These are phyloP conservation scores for Dryadomyces sulphureus DNA, from an alignment of 2,329 filamentous ascomycete genomes.

Conservation along the genomic window DNA sequence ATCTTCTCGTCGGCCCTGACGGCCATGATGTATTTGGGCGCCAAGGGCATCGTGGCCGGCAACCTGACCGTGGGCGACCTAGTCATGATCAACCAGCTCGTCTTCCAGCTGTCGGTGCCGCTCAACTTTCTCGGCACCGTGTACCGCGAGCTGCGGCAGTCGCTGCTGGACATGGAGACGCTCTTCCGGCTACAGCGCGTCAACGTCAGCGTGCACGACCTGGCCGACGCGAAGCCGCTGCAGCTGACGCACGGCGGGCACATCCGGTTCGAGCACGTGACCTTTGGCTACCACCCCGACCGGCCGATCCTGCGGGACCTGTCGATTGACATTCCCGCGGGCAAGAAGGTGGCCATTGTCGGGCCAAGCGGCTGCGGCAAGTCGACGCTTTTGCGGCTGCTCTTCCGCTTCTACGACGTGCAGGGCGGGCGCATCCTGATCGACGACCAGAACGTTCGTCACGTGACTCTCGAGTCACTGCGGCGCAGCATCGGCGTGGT, in stretches of 20 bases:
- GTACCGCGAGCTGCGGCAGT: constrained; percentile 89
- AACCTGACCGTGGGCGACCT: constrained; percentile 82
- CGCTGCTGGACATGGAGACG: constrained; percentile 94
- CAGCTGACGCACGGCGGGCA: constrained; percentile 64
- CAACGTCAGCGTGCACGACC: constrained; percentile 73
- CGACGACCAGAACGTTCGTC: constrained; percentile 81
- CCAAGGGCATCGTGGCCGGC: constrained; percentile 72
- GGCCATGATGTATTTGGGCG: constrained; percentile 95
- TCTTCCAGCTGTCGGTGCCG: constrained; percentile 93
- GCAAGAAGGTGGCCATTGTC: constrained; percentile 90
- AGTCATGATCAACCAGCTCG: constrained; percentile 97
- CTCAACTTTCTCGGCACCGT: constrained; percentile 97
- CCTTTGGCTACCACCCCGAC: constrained; percentile 80
- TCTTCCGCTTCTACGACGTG: constrained; percentile 92
- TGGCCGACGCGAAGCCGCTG: constrained; percentile 57
- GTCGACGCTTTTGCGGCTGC: constrained; percentile 74
- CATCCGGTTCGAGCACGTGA: constrained; percentile 89
- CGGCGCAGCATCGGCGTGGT: constrained; percentile 84
- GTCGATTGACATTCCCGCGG: constrained; percentile 78
- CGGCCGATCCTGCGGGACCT: constrained; percentile 78
- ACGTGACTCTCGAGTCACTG: constrained; percentile 69
- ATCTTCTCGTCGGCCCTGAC: constrained; percentile 93
- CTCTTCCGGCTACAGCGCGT: constrained; percentile 96
- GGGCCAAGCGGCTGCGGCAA: constrained; percentile 94
- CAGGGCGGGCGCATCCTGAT: constrained; percentile 75